Evolutionary conservation across 306 rosid species (phyloP).

Genomic region (Hippophae gyantsensis): DNA sequence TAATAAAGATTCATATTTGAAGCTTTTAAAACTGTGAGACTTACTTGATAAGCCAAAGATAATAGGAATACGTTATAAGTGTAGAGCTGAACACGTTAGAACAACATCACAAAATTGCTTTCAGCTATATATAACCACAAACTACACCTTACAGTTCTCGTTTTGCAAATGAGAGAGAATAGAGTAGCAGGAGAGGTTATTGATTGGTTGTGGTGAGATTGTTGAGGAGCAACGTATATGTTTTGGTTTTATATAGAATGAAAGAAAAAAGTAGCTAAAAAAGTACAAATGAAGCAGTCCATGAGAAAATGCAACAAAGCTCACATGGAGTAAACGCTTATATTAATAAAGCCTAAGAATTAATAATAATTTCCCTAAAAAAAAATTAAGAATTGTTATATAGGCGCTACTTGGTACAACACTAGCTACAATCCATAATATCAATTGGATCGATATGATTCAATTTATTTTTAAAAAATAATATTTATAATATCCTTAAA

Average conservation of each 20-base stretch:
- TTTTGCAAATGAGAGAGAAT: background rate
- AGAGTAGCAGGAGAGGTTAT: background rate
- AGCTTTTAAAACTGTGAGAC: background rate
- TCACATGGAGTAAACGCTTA: slow-evolving; percentile 65
- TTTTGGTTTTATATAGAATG: background rate
- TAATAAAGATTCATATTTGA: background rate
- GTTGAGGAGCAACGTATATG: slow-evolving; percentile 2
- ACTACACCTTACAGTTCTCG: background rate
- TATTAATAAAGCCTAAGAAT: slow-evolving; percentile 3
- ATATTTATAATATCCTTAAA: too few relatives aligned
- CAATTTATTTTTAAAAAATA: too few relatives aligned
- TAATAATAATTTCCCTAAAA: background rate
- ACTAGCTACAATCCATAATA: too few relatives aligned
- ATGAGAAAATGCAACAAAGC: slow-evolving; percentile 50
- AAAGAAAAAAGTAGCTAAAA: slow-evolving; percentile 8
- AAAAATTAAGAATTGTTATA: background rate
- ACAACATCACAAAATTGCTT: too few relatives aligned
- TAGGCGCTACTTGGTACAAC: slow-evolving; percentile 26
- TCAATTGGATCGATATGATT: too few relatives aligned
- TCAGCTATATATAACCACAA: too few relatives aligned
- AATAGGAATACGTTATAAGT: background rate
- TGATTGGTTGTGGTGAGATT: background rate
- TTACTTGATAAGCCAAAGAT: background rate
- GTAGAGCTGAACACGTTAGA: background rate
- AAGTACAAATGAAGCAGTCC: slow-evolving; percentile 28